A percentile compares a stretch with the other conserved stretches of the same genome.
Evolutionary conservation across 2,329 filamentous ascomycete species (phyloP).

Genomic region (Fusarium sp.): DNA sequence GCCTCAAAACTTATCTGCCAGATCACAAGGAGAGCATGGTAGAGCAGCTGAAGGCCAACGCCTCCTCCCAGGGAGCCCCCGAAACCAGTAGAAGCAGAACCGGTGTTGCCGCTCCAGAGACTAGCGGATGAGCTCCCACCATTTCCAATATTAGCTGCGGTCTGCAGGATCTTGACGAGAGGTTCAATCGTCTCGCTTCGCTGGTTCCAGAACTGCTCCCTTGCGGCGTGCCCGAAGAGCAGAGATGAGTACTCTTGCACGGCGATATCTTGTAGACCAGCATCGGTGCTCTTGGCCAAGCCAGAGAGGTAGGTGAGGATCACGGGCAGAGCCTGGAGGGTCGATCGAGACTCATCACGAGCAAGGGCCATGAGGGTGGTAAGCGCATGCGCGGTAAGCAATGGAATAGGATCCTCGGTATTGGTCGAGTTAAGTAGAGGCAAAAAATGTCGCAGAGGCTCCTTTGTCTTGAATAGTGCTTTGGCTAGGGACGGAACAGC

Average conservation of each 20-base stretch:
- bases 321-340: conserved; percentile 80
- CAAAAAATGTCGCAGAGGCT: conserved; percentile 85
- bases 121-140: conserved; percentile 69
- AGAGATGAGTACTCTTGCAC: conserved; percentile 90
- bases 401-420: conserved; percentile 80
- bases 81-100: conserved; percentile 66
- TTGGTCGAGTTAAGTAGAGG: conserved; percentile 84
- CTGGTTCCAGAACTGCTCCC: conserved; percentile 91
- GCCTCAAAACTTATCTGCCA: conserved; percentile 99
- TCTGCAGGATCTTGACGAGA: conserved; percentile 81
- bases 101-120: conserved; percentile 67
- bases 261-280: conserved; percentile 92
- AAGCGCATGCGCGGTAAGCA: conserved; percentile 89
- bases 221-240: conserved; percentile 76
- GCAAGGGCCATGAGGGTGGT: conserved; percentile 78
- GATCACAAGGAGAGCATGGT: conserved; percentile 90
- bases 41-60: conserved; percentile 90
- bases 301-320: conserved; percentile 87
- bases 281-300: conserved; percentile 84
- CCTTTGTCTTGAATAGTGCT: conserved; percentile 76
- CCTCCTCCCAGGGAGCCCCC: conserved; percentile 76
- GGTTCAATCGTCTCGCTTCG: conserved; percentile 84
- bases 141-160: conserved; percentile 76
- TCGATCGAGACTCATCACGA: conserved; percentile 69
- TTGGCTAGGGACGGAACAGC: conserved; percentile 82